A percentile compares a stretch with the other conserved stretches of the same genome.
Conservation (phyloP, 345 rosid species). For the Syzygium aromaticum region DNA sequence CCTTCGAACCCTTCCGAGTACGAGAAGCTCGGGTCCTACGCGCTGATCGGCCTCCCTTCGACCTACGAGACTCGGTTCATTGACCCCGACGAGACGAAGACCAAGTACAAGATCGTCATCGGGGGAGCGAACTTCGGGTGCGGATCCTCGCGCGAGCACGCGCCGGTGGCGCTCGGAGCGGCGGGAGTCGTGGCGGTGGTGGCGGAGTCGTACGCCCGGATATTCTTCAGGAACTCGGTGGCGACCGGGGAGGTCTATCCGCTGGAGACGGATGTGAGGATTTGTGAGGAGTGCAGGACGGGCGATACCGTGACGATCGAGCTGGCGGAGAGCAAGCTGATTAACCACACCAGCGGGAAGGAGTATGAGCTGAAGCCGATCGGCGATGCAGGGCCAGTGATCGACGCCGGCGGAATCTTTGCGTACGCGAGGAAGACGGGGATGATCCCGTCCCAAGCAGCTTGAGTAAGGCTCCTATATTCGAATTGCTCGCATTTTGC, state of each 20-base stretch:
- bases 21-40: slow-evolving; percentile 82
- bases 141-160: slow-evolving; percentile 94
- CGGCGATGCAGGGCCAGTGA: slow-evolving; percentile 32
- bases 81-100: slow-evolving; percentile 40
- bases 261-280: slow-evolving; percentile 59
- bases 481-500: neutral
- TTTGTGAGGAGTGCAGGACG: slow-evolving; percentile 79
- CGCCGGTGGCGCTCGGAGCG: slow-evolving; percentile 88
- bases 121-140: slow-evolving; percentile 93
- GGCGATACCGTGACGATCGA: slow-evolving; percentile 77
- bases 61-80: slow-evolving; percentile 58
- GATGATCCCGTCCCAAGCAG: slow-evolving; percentile 49
- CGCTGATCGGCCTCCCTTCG: slow-evolving; percentile 69
- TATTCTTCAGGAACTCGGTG: slow-evolving; percentile 85
- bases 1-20: slow-evolving; percentile 83
- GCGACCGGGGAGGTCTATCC: slow-evolving; percentile 74
- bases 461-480: neutral
- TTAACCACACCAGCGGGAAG: slow-evolving; percentile 79
- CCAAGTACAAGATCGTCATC: slow-evolving; percentile 59
- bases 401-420: slow-evolving; percentile 31
- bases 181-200: slow-evolving; percentile 78
- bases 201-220: slow-evolving; percentile 82
- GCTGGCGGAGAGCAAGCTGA: slow-evolving; percentile 45
- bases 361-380: slow-evolving; percentile 70
- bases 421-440: slow-evolving; percentile 80